phyloP scores from a whole-genome alignment of 345 rosid species.

The Rhodamnia rubescens region DNA sequence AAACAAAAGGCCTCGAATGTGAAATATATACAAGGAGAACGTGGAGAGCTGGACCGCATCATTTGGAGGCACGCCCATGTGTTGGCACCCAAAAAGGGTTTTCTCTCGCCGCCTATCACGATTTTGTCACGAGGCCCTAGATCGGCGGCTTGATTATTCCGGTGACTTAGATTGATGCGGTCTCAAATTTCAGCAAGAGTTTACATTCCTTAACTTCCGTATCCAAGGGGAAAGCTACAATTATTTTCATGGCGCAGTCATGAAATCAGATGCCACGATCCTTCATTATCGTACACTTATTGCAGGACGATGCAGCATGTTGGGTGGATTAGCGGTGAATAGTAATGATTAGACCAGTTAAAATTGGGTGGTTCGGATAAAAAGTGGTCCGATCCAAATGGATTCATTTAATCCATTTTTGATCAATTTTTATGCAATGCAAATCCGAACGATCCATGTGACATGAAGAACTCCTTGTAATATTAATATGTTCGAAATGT shows the following conservation, averaged over 20 bases:
- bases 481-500: neutral
- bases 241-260: neutral
- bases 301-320: neutral
- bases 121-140: neutral
- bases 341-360: neutral
- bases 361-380: no score
- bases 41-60: neutral
- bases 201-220: neutral
- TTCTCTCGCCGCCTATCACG: neutral
- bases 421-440: no score
- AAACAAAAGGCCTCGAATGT: neutral
- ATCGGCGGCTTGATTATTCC: neutral
- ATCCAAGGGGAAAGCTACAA: neutral
- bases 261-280: neutral
- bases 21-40: neutral
- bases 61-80: neutral
- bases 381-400: no score
- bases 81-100: neutral
- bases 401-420: no score
- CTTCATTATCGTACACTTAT: neutral
- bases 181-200: neutral
- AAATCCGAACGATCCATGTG: no score
- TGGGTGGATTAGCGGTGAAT: neutral
- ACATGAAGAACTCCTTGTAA: neutral
- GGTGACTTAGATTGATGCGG: neutral